Percentiles rank a stretch among this genome's conserved stretches.
Conservation (phyloP, 306 rosid genomes). For the Glycine latifolia region DNA sequence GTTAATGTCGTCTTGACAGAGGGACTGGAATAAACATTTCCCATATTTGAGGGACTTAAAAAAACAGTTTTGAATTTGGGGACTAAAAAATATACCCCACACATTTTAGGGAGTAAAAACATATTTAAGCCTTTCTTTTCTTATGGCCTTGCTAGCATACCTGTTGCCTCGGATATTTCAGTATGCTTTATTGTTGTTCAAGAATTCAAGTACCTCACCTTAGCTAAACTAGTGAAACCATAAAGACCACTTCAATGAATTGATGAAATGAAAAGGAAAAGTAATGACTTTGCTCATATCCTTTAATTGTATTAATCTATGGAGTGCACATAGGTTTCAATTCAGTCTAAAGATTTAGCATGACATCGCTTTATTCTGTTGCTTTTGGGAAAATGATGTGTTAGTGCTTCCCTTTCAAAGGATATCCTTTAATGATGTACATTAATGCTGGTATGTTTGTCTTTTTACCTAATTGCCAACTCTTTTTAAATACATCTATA, state of each 20-base stretch:
- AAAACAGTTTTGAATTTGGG: too few relatives aligned
- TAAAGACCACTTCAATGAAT: slow-evolving; percentile 5
- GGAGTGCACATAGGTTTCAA: background rate
- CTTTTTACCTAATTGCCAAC: background rate
- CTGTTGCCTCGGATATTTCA: background rate
- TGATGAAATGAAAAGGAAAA: background rate
- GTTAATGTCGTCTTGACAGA: too few relatives aligned
- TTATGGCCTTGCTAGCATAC: background rate
- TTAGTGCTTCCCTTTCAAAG: background rate
- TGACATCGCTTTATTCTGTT: too few relatives aligned
- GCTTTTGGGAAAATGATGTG: slow-evolving; percentile 1
- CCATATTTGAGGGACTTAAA: too few relatives aligned
- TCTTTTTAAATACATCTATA: too few relatives aligned
- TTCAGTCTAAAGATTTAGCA: too few relatives aligned
- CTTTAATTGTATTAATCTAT: background rate
- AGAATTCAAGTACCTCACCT: background rate
- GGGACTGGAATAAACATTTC: too few relatives aligned
- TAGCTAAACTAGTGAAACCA: slow-evolving; percentile 7
- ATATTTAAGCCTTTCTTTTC: background rate
- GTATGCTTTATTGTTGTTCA: background rate
- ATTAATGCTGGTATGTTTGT: background rate
- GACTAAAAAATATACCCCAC: too few relatives aligned
- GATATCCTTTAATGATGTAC: background rate
- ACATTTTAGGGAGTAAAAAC: background rate
- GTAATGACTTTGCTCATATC: background rate